These are phyloP conservation scores for Trichoderma sp. DNA, from an alignment of 2,329 filamentous ascomycete genomes.

Conservation along the genomic window DNA sequence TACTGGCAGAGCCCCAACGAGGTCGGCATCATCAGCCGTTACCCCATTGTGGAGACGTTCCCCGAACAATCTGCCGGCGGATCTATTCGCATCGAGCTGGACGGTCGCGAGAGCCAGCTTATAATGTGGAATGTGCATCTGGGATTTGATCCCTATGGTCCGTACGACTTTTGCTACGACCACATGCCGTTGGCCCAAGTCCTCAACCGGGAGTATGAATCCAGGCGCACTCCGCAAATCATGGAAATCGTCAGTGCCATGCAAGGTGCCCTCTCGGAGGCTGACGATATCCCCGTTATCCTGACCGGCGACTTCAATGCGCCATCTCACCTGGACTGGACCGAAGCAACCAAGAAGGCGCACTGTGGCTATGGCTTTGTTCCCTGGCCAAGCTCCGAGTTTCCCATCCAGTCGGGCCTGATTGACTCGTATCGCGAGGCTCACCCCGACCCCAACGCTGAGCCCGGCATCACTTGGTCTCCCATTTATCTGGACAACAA, in stretches of 20 bases:
- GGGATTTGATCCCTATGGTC: slow-evolving; percentile 44
- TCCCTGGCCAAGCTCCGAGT: slow-evolving; percentile 43
- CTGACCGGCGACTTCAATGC: slow-evolving; percentile 48
- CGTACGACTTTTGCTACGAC: slow-evolving; percentile 47
- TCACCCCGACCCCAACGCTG: slow-evolving; percentile 39
- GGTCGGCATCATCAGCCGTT: slow-evolving; percentile 42
- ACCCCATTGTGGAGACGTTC: slow-evolving; percentile 40
- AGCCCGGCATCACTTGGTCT: slow-evolving; percentile 45
- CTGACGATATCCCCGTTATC: slow-evolving; percentile 40
- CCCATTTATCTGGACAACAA: slow-evolving; percentile 41
- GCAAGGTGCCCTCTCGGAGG: slow-evolving; percentile 35
- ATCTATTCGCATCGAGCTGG: slow-evolving; percentile 40
- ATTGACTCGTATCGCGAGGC: slow-evolving; percentile 45
- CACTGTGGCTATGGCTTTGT: slow-evolving; percentile 42
- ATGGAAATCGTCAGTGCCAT: slow-evolving; percentile 39
- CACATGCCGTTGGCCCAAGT: slow-evolving; percentile 39
- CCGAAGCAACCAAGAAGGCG: slow-evolving; percentile 35
- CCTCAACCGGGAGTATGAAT: slow-evolving; percentile 39
- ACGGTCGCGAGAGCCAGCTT: slow-evolving; percentile 35
- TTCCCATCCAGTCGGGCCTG: slow-evolving; percentile 40
- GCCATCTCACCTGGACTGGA: slow-evolving; percentile 48
- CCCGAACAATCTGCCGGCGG: slow-evolving; percentile 34
- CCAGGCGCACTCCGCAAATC: slow-evolving; percentile 44
- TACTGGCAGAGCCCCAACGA: slow-evolving; percentile 38
- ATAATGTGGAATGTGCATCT: slow-evolving; percentile 43